Evolutionary conservation across 495 filamentous ascomycete species (phyloP), one percentile per base, ranked within the genome.

Genomic region (Cladorrhinum samala): DNA sequence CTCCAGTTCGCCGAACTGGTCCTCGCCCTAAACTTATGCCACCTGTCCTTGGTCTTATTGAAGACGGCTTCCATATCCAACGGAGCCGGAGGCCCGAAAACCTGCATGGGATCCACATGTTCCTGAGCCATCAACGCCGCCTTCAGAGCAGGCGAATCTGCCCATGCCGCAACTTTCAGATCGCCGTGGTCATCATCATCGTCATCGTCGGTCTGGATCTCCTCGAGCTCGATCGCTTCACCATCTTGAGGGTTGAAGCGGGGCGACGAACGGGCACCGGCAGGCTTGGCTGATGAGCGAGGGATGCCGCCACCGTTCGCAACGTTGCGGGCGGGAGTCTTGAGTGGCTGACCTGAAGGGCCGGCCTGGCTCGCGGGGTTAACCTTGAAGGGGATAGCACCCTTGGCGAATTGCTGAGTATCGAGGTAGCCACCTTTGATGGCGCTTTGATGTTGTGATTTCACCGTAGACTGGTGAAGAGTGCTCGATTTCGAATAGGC

Each of bases 31-130:
- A 95, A 97, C 66, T 86, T 85, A 70, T 88, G 85, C 68, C 85
- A 81, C 55, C 87, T 77, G 49, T 88, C 87, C 64, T 88, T 88
- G 65, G 84, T 87, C 54, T 82, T 79, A 63, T 80, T 85, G 73
- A 99, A 99, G 41, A 96, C 89, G 60, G 96, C 91, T 63, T 99
- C 93, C 79, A 99, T 88, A 55, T 87, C 84, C 62, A 96, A 79
- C 30, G 87, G 86, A 11, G 78, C 84, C 43, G 93, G 87, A 2
- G 88, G 86, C 1, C 93, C 93, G 63, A 99, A 99, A 30, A 99
- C 84, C 16, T 83, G 77, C 63, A 92, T 87, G 1, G 89, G 88
- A 64, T 97, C 89, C 52, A 88, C 76, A 16, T 81, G 75, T 65
- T 99, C 91, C 65, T 99, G 93, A 36, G 77, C 66, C 37, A 79